These are phyloP conservation scores for Diaporthe ampelina DNA, from an alignment of 2,329 filamentous ascomycete species.

Conservation along the genomic window DNA sequence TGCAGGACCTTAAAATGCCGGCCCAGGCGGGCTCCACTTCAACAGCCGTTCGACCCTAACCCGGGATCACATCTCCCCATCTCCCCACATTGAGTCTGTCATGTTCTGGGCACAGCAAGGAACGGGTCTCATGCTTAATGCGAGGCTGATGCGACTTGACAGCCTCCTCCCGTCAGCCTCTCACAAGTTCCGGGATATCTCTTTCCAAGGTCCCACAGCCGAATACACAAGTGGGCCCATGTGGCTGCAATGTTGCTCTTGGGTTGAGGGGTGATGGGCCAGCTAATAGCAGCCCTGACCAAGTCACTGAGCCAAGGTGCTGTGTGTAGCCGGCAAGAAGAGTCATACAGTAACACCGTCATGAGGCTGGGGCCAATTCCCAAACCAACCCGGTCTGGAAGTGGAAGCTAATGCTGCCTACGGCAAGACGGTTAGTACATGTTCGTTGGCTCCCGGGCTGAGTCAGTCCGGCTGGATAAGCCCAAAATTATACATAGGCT, in stretches of 20 bases:
- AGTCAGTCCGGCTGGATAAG: background rate
- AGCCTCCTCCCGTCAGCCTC: background rate
- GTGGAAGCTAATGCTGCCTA: background rate
- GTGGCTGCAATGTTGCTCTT: background rate
- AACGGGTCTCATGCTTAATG: background rate
- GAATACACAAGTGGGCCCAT: no score
- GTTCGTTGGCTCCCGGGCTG: background rate
- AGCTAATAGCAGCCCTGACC: background rate
- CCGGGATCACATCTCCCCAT: background rate
- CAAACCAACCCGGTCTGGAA: background rate
- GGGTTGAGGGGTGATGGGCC: background rate
- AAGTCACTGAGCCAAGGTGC: background rate
- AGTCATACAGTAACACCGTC: no score
- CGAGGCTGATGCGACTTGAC: background rate
- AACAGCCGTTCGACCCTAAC: constrained; percentile 4
- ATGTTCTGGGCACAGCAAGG: no score
- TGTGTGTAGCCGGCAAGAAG: background rate
- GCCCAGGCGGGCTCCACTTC: background rate
- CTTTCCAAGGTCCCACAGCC: background rate
- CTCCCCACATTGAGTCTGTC: background rate
- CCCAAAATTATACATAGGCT: background rate
- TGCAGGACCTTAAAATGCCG: background rate
- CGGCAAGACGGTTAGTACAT: background rate
- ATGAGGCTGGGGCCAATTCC: no score
- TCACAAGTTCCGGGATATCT: background rate